Conservation (phyloP, 2,329 filamentous ascomycete genomes). For the Lasiodiplodia gonubiensis region DNA sequence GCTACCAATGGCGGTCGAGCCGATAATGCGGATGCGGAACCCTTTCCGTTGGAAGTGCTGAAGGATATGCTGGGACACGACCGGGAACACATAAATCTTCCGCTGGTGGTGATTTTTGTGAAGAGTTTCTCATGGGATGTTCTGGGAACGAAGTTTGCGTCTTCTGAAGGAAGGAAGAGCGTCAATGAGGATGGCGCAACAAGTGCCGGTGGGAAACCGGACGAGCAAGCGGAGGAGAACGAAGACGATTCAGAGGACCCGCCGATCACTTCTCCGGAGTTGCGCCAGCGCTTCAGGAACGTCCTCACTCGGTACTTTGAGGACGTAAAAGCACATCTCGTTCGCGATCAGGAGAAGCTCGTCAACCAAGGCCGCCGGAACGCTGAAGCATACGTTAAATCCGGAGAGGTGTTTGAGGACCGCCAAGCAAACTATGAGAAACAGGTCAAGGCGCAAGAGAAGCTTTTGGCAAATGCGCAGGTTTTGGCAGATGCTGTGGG, state of each 20-base stretch:
- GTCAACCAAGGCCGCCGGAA: constrained; percentile 88
- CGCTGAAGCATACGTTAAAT: constrained; percentile 97
- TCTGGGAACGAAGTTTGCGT: constrained; percentile 74
- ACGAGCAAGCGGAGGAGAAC: constrained; percentile 59
- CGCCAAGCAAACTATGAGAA: constrained; percentile 96
- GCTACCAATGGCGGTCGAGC: constrained; percentile 59
- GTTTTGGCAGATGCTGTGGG: constrained; percentile 86
- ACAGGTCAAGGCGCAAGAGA: constrained; percentile 88
- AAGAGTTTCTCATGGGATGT: constrained; percentile 98
- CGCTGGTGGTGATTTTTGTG: constrained; percentile 91
- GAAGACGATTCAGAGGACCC: constrained; percentile 67
- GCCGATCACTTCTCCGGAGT: constrained; percentile 75
- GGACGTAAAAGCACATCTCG: constrained; percentile 85
- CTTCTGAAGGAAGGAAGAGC: constrained; percentile 79
- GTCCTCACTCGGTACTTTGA: constrained; percentile 89
- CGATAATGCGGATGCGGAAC: constrained; percentile 76
- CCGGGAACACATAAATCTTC: constrained; percentile 87
- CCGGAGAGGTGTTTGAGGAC: constrained; percentile 97
- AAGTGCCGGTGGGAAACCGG: constrained; percentile 56
- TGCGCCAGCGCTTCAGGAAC: constrained; percentile 84
- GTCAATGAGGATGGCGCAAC: constrained; percentile 80
- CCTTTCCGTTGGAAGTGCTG: constrained; percentile 94
- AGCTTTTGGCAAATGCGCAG: constrained; percentile 87
- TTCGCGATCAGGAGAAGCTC: constrained; percentile 91
- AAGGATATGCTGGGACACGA: constrained; percentile 96